Base-by-base conservation (phyloP, 225 moss, liverwort and hornwort genomes). In the Climacium dendroides region DNA sequence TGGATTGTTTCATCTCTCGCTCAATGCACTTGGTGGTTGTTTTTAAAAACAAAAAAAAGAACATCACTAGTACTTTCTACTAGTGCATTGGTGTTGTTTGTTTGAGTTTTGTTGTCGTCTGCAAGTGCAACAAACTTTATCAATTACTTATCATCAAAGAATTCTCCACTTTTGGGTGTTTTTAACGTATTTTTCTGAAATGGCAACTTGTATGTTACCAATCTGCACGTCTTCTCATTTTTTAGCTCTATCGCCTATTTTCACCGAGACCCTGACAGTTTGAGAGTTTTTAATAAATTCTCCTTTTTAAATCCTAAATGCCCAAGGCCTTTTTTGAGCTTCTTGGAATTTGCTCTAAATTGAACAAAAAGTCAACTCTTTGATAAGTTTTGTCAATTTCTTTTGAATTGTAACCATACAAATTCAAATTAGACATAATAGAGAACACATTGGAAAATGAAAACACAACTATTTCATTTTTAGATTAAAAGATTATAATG, bases 241-340 rank as follows among this genome's bases (percentile, higher is more conserved):
- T 43, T 28, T 72, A 6, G 17, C 26, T 15, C 70, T 41, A 15
- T 71, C 0, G 0, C 9, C 5, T 10, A 0, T 41, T 15, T 72
- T 45, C 71, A 71, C 3, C 28, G 0, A 43, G 28, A 17, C 28
- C 16, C 3, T 1, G 0, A 26, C 2, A 0, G 8, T 5, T 14
- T 69, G n/a, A n/a, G n/a, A n/a, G 26, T 3, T 48, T 48, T 48
- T 48, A 48, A 14, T 71, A 25, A 26, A 43, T 1, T 70, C 43
- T 26, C 8, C 9, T 15, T 16, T 71, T 65, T 35, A 65, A 19
- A 1, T 9, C 11, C 1, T n/a, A 35, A 65, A 19, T 65, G 65
- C 2, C 6, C 19, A 19, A 66, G 6, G 6, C n/a, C 10, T 20
- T 11, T n/a, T 63, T 11, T 19, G 10, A 66, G 8, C 66, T n/a